Percentiles rank a stretch among this genome's conserved stretches.
Evolutionary conservation across 352 stramenopile species (phyloP).

Genomic region (Phytophthora pluvialis): DNA sequence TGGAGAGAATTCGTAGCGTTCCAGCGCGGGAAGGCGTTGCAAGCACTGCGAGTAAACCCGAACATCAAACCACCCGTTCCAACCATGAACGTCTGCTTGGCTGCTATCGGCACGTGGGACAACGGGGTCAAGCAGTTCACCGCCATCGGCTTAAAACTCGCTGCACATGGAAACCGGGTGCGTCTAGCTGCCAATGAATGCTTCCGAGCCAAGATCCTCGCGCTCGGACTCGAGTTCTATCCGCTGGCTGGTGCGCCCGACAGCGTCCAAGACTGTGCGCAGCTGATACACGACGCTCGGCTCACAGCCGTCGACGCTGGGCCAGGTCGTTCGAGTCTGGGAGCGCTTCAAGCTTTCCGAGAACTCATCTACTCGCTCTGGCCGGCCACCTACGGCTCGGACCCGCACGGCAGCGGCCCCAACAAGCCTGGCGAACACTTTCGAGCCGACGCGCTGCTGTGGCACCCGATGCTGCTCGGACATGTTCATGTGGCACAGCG

Average conservation of each 20-base stretch:
- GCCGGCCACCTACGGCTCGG: constrained; percentile 43
- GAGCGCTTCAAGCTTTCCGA: constrained; percentile 28
- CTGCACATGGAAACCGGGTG: constrained; percentile 68
- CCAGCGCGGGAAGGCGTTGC: constrained; percentile 11
- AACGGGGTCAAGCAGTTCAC: constrained; percentile 58
- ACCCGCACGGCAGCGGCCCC: constrained; percentile 32
- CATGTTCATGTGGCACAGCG: constrained; percentile 48
- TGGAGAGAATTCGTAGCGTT: constrained; percentile 16
- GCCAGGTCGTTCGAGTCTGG: not conserved
- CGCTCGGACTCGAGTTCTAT: constrained; percentile 48
- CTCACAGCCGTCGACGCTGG: not conserved
- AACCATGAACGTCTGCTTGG: constrained; percentile 43
- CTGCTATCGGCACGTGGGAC: constrained; percentile 45
- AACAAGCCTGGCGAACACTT: constrained; percentile 38
- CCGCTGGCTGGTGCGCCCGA: constrained; percentile 26
- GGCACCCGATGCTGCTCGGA: constrained; percentile 46
- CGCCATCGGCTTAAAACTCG: constrained; percentile 56
- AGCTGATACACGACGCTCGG: not conserved
- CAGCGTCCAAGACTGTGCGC: constrained; percentile 20
- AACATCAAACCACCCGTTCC: constrained; percentile 21
- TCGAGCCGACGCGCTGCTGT: constrained; percentile 46
- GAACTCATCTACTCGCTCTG: constrained; percentile 47
- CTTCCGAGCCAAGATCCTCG: constrained; percentile 56
- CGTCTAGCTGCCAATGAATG: constrained; percentile 74
- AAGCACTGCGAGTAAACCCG: constrained; percentile 3